Conservation (phyloP, 352 stramenopile genomes). For the Thalassiosira ordinaria region DNA sequence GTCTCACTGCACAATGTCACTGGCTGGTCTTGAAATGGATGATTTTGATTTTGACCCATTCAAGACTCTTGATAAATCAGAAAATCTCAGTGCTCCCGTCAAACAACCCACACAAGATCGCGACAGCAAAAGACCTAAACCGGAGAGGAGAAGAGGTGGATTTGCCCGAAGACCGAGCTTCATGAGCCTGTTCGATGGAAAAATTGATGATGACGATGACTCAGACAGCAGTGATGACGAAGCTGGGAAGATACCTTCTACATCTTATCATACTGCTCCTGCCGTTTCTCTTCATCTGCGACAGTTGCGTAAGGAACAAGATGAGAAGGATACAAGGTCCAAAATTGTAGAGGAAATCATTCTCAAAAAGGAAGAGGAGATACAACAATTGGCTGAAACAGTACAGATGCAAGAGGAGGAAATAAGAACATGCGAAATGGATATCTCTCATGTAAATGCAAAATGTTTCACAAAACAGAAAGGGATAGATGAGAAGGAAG, state of each 20-base stretch:
- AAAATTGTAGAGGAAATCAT: conserved; percentile 19
- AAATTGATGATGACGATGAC: conserved; percentile 14
- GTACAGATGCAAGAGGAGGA: conserved; percentile 36
- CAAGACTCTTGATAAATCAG: neutral
- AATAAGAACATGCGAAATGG: neutral
- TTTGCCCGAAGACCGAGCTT: conserved; percentile 21
- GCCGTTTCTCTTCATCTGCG: too few relatives aligned
- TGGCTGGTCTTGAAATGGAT: conserved; percentile 8
- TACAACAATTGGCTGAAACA: conserved; percentile 1
- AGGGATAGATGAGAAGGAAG: neutral
- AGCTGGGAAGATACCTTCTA: too few relatives aligned
- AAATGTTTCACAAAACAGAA: conserved; percentile 4
- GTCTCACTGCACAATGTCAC: too few relatives aligned
- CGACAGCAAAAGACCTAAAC: too few relatives aligned
- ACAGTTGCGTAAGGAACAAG: neutral
- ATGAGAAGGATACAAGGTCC: neutral
- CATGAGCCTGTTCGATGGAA: conserved; percentile 33
- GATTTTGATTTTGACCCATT: conserved; percentile 39
- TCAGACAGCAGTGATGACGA: conserved; percentile 5
- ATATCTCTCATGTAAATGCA: conserved; percentile 12
- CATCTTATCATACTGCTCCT: too few relatives aligned
- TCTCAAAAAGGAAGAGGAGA: conserved; percentile 17
- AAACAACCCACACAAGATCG: too few relatives aligned
- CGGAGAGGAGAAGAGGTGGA: neutral
- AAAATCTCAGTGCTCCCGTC: too few relatives aligned